Conservation (phyloP, 352 stramenopile species). For the Phytophthora pistaciae region DNA sequence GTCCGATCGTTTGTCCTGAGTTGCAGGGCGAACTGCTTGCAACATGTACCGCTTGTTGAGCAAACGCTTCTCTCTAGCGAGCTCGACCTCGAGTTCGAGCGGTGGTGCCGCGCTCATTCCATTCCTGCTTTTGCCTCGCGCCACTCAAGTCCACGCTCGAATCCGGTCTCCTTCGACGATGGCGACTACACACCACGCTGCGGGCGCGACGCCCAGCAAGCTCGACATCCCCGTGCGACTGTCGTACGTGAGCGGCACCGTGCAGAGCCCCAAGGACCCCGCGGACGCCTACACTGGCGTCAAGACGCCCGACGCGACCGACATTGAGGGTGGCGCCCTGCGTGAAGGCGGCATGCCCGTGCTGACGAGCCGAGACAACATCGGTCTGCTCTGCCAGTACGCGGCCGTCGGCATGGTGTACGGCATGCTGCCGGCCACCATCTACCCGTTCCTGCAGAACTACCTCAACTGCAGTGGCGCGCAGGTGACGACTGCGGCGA, state of each 20-base stretch:
- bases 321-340: constrained; percentile 53
- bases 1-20: not conserved
- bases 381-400: constrained; percentile 61
- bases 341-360: constrained; percentile 43
- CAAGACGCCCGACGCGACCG: constrained; percentile 34
- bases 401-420: constrained; percentile 59
- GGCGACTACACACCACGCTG: constrained; percentile 30
- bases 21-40: constrained; percentile 1
- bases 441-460: constrained; percentile 44
- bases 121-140: constrained; percentile 30
- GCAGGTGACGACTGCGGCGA: constrained; percentile 31
- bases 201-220: constrained; percentile 32
- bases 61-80: constrained; percentile 12
- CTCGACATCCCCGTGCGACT: constrained; percentile 41
- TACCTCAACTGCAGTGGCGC: constrained; percentile 42
- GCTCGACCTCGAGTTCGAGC: constrained; percentile 1
- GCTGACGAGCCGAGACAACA: constrained; percentile 47
- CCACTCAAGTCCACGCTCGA: constrained; percentile 17
- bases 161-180: constrained; percentile 15
- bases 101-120: constrained; percentile 24
- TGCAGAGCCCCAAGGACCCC: constrained; percentile 28
- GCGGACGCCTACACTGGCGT: constrained; percentile 31
- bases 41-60: constrained; percentile 9
- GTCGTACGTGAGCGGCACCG: constrained; percentile 48
- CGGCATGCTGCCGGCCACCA: constrained; percentile 47